phyloP scores from a whole-genome alignment of 352 stramenopile species.

The Pythium sp. region DNA sequence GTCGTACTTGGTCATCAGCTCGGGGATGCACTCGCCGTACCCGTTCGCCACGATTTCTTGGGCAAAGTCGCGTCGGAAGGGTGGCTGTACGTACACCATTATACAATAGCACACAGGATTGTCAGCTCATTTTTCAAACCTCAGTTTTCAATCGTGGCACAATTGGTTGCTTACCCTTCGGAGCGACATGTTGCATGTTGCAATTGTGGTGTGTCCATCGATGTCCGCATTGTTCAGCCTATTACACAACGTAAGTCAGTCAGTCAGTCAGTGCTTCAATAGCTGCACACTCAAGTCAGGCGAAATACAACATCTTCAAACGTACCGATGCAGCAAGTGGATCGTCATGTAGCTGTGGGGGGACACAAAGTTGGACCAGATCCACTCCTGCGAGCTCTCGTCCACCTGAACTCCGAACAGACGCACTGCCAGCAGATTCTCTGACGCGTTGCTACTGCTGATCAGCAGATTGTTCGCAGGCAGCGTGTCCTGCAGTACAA shows the following conservation, averaged over 20 bases:
- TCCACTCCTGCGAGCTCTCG: constrained; percentile 61
- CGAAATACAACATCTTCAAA: background rate
- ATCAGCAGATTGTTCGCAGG: constrained; percentile 30
- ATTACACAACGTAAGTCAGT: background rate
- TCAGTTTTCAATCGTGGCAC: background rate
- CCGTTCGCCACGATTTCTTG: constrained; percentile 57
- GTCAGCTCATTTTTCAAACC: background rate
- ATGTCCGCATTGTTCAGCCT: constrained; percentile 18
- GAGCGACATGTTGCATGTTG: constrained; percentile 53
- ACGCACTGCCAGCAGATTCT: constrained; percentile 50
- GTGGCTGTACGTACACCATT: constrained; percentile 26
- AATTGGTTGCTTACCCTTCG: constrained; percentile 32
- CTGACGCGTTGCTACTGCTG: constrained; percentile 8
- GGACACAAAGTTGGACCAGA: constrained; percentile 66
- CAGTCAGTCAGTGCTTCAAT: background rate
- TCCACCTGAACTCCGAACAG: constrained; percentile 75
- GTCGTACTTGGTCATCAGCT: constrained; percentile 59
- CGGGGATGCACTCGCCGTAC: constrained; percentile 59
- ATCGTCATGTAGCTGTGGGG: constrained; percentile 63
- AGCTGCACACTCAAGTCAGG: background rate
- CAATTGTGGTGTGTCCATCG: constrained; percentile 28
- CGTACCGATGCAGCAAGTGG: constrained; percentile 54
- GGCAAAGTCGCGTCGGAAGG: constrained; percentile 52
- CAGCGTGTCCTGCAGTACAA: constrained; percentile 55
- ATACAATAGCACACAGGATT: background rate